Conservation (phyloP, 2,329 filamentous ascomycete genomes). For the Fusarium vanettenii region DNA sequence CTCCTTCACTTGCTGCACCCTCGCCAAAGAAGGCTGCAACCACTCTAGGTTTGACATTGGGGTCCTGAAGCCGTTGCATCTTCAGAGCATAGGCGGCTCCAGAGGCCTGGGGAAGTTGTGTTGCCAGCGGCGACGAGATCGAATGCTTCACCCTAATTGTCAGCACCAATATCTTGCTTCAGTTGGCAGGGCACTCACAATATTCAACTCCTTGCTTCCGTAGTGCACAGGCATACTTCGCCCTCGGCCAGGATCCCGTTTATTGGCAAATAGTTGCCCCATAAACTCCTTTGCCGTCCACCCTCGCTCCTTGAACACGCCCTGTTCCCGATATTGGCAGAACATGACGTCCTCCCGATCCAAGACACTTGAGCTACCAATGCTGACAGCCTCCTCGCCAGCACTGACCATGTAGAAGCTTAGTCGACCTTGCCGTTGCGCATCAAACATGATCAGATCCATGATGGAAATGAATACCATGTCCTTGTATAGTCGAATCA, state of each 20-base stretch:
- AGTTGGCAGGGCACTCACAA: constrained; percentile 65
- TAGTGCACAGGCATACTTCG: constrained; percentile 99
- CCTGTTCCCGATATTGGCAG: constrained; percentile 93
- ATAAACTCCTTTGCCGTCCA: constrained; percentile 92
- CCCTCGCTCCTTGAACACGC: constrained; percentile 89
- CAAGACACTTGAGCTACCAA: constrained; percentile 87
- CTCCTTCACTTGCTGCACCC: constrained; percentile 89
- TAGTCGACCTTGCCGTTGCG: constrained; percentile 91
- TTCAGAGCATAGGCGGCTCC: constrained; percentile 91
- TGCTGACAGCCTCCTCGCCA: constrained; percentile 92
- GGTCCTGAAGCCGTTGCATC: constrained; percentile 79
- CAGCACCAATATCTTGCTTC: neutral
- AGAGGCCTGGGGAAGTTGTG: constrained; percentile 88
- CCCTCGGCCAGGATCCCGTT: constrained; percentile 80
- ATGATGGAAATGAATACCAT: constrained; percentile 82
- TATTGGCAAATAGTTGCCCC: constrained; percentile 93
- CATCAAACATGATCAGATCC: constrained; percentile 98
- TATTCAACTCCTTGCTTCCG: constrained; percentile 83
- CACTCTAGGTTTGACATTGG: constrained; percentile 73
- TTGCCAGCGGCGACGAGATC: constrained; percentile 84
- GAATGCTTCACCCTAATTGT: constrained; percentile 69
- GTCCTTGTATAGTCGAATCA: constrained; percentile 71
- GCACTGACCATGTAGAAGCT: constrained; percentile 98
- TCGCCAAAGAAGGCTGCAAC: constrained; percentile 91
- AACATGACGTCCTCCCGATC: constrained; percentile 90